Evolutionary conservation across 176 grass and related monocot genomes (phyloP).

Genomic region (Carex cristatella): DNA sequence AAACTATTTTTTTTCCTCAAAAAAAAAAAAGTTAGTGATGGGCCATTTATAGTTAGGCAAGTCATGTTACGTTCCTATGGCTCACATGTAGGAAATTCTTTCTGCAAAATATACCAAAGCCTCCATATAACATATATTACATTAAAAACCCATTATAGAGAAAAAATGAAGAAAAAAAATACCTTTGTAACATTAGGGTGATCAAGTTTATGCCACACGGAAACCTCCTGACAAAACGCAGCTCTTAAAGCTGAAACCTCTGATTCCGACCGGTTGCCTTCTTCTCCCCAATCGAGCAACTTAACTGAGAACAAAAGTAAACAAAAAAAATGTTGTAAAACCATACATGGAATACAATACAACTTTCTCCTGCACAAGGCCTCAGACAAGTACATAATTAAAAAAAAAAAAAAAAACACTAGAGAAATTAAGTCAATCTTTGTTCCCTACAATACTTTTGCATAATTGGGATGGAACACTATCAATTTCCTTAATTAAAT

Average conservation of each 20-base stretch:
- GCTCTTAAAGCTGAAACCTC: constrained; percentile 72
- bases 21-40: neutral
- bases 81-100: neutral
- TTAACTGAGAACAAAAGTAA: constrained; percentile 58
- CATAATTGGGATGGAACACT: neutral
- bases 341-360: neutral
- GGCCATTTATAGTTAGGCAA: neutral
- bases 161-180: neutral
- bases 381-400: neutral
- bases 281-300: constrained; percentile 97
- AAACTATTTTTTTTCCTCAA: too few species aligned
- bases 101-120: neutral
- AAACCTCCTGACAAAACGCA: constrained; percentile 87
- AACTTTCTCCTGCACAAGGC: neutral
- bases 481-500: neutral
- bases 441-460: neutral
- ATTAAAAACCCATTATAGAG: neutral
- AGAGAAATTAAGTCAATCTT: neutral
- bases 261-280: constrained; percentile 75
- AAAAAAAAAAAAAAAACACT: neutral
- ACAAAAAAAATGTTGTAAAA: neutral
- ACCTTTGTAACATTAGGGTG: constrained; percentile 99
- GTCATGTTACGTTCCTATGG: neutral
- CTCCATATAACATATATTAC: neutral
- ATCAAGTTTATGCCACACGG: constrained; percentile 97